Percentiles rank a stretch among this genome's conserved stretches.
phyloP scores from a whole-genome alignment of 2,329 filamentous ascomycete genomes.

The Aspergillus alliaceus region DNA sequence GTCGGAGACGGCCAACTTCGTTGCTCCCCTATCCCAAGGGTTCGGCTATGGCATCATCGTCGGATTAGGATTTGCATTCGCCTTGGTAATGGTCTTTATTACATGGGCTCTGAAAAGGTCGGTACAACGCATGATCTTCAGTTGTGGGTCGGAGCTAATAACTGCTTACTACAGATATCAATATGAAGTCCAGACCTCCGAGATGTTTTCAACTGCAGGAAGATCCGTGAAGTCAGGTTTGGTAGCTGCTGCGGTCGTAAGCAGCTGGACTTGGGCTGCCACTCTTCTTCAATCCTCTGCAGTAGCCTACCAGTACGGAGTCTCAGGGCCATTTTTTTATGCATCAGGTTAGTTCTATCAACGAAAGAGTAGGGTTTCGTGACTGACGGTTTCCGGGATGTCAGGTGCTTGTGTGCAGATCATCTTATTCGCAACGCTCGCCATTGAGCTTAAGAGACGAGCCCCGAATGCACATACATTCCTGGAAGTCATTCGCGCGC shows the following conservation, averaged over 20 bases:
- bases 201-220: constrained; percentile 89
- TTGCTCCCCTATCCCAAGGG: constrained; percentile 51
- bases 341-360: constrained; percentile 56
- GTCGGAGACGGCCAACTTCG: constrained; percentile 26
- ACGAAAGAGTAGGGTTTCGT: background rate
- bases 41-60: constrained; percentile 78
- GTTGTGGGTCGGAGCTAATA: background rate
- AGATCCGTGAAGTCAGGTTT: constrained; percentile 86
- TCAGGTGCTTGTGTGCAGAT: constrained; percentile 78
- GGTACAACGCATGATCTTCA: background rate
- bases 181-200: constrained; percentile 77
- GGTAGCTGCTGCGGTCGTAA: constrained; percentile 86
- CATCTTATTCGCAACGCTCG: constrained; percentile 83
- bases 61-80: constrained; percentile 72
- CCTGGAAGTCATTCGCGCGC: constrained; percentile 77
- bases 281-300: constrained; percentile 75
- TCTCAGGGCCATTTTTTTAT: constrained; percentile 66
- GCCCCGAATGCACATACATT: constrained; percentile 85
- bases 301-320: constrained; percentile 78
- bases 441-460: constrained; percentile 83
- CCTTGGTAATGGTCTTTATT: constrained; percentile 72
- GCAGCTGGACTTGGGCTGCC: constrained; percentile 90
- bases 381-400: background rate
- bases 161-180: constrained; percentile 53
- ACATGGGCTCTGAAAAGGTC: constrained; percentile 67